Conservation (phyloP, 139 green algal genomes). For the Chlamydomonas sphaeroides region DNA sequence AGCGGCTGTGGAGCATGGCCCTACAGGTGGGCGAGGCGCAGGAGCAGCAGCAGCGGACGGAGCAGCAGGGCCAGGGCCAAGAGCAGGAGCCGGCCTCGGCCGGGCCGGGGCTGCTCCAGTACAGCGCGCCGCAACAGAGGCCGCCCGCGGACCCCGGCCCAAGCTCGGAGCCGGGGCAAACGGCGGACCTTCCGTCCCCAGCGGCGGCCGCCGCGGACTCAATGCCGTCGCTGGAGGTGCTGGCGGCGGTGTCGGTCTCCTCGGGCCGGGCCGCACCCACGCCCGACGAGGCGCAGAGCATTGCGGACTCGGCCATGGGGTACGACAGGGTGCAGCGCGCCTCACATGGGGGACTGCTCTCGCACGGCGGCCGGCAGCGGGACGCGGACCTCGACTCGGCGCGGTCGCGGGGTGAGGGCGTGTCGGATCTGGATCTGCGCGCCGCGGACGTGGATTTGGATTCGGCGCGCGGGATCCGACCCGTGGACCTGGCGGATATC, state of each 20-base stretch:
- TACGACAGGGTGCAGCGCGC: not conserved
- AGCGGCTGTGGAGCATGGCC: slow-evolving; percentile 65
- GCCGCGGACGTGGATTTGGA: slow-evolving; percentile 16
- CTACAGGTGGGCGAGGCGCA: slow-evolving; percentile 60
- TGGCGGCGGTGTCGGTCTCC: too few relatives aligned
- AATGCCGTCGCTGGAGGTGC: too few relatives aligned
- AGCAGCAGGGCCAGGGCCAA: not conserved
- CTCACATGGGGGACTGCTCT: not conserved
- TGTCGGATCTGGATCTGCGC: not conserved
- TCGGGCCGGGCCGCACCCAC: not conserved
- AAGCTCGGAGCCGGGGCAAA: not conserved
- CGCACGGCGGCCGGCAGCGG: not conserved
- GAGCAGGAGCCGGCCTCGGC: not conserved
- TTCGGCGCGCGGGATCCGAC: not conserved
- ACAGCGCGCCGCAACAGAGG: not conserved
- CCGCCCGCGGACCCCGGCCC: not conserved
- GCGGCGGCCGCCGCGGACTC: too few relatives aligned
- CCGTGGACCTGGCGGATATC: slow-evolving; percentile 3
- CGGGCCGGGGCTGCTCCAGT: not conserved
- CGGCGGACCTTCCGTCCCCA: too few relatives aligned
- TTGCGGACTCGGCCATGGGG: slow-evolving; percentile 50
- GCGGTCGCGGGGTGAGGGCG: not conserved
- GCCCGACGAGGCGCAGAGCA: slow-evolving; percentile 24
- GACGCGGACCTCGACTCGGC: slow-evolving; percentile 34
- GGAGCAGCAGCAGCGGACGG: slow-evolving; percentile 41